phyloP scores from a whole-genome alignment of 257 asterid genomes.

The Forsythia viridissima region DNA sequence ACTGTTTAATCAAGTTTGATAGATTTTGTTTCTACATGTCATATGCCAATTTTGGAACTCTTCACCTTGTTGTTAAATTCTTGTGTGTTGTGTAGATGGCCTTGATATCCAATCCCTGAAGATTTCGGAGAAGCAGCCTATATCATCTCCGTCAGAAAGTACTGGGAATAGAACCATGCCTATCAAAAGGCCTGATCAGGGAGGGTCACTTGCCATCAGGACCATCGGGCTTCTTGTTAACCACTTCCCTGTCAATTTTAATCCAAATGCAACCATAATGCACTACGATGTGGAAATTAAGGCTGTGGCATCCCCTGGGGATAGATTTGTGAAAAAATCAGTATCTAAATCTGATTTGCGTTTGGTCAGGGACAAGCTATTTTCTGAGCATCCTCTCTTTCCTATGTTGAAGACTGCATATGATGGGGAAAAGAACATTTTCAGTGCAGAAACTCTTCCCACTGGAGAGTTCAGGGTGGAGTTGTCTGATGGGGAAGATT shows the following conservation, averaged over 20 bases:
- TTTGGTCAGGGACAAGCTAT: slow-evolving; percentile 46
- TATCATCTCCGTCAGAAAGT: background rate
- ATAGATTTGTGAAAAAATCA: slow-evolving; percentile 30
- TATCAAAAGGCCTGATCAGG: slow-evolving; percentile 37
- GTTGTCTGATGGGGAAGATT: slow-evolving; percentile 43
- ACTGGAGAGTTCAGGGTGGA: slow-evolving; percentile 55
- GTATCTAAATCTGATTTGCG: slow-evolving; percentile 39
- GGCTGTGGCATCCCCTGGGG: slow-evolving; percentile 37
- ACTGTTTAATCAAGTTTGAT: background rate
- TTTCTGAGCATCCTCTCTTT: slow-evolving; percentile 41
- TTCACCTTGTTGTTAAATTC: background rate
- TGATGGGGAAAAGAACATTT: slow-evolving; percentile 76
- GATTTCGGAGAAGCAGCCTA: slow-evolving; percentile 11
- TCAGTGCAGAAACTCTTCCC: slow-evolving; percentile 55
- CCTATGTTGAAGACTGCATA: slow-evolving; percentile 56
- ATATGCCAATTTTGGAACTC: background rate
- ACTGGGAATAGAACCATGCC: slow-evolving; percentile 23
- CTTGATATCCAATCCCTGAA: slow-evolving; percentile 8
- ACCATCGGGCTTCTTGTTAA: slow-evolving; percentile 41
- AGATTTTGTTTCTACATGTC: background rate
- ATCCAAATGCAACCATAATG: slow-evolving; percentile 44
- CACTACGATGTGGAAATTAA: slow-evolving; percentile 61
- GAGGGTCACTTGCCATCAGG: slow-evolving; percentile 26
- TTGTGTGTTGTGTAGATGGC: slow-evolving; percentile 8
- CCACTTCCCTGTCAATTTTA: slow-evolving; percentile 59